These are phyloP conservation scores for Vicia faba DNA, from an alignment of 306 rosid genomes.

Conservation along the genomic window DNA sequence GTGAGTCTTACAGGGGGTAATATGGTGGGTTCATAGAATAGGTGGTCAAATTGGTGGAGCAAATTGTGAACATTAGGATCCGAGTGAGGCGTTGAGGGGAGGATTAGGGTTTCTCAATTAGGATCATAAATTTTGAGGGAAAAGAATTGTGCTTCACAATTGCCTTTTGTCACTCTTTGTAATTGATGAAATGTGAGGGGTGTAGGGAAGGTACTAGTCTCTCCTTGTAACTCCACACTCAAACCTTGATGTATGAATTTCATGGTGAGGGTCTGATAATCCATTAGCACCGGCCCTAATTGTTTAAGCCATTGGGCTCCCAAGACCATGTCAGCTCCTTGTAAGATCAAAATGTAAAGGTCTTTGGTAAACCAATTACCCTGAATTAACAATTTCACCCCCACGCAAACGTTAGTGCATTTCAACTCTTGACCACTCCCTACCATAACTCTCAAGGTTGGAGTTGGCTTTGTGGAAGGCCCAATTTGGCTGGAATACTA, in stretches of 20 bases:
- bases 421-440: neutral
- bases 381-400: neutral
- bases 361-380: neutral
- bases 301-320: neutral
- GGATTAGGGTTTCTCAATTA: too few species aligned
- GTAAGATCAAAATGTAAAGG: neutral
- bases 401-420: neutral
- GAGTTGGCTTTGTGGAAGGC: neutral
- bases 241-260: too few species aligned
- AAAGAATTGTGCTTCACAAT: too few species aligned
- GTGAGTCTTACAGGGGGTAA: neutral
- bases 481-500: neutral
- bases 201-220: too few species aligned
- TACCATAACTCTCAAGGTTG: neutral
- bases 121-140: too few species aligned
- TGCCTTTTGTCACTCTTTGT: too few species aligned
- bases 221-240: too few species aligned
- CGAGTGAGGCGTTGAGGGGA: too few species aligned
- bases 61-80: too few species aligned
- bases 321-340: neutral
- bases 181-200: fast-evolving
- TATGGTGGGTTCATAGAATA: neutral
- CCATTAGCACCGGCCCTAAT: neutral
- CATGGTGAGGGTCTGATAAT: neutral
- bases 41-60: too few species aligned